These are phyloP conservation scores for Ascochyta fabae DNA, from an alignment of 2,329 filamentous ascomycete genomes.

Conservation along the genomic window DNA sequence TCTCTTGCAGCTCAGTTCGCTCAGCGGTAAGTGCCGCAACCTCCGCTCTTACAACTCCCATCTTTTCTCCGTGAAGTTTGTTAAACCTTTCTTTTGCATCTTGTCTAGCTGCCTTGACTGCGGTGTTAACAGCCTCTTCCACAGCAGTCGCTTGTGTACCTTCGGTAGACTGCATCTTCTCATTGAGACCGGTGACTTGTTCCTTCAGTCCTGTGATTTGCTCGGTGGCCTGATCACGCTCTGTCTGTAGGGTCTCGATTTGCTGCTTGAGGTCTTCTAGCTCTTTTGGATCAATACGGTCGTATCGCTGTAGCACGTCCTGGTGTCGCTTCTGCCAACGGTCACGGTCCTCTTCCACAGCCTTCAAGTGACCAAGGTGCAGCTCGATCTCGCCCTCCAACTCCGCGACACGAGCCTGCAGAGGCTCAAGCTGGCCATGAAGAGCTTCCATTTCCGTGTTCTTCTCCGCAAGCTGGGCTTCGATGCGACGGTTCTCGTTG, in stretches of 20 bases:
- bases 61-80: conserved; percentile 44
- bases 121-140: conserved; percentile 22
- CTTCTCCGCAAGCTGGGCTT: conserved; percentile 77
- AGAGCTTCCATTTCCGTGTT: conserved; percentile 76
- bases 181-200: conserved; percentile 52
- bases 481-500: conserved; percentile 81
- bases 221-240: conserved; percentile 61
- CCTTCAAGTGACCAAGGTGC: conserved; percentile 84
- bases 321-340: conserved; percentile 96
- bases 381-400: conserved; percentile 81
- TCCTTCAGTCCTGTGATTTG: conserved; percentile 58
- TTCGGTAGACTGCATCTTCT: conserved; percentile 53
- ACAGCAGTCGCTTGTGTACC: conserved; percentile 21
- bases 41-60: conserved; percentile 54
- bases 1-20: conserved; percentile 63
- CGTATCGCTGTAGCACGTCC: conserved; percentile 94
- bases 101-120: conserved; percentile 58
- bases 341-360: conserved; percentile 90
- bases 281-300: conserved; percentile 91
- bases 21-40: conserved; percentile 61
- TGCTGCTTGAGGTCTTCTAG: conserved; percentile 86
- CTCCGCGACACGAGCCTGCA: conserved; percentile 80
- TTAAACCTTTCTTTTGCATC: conserved; percentile 66
- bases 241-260: conserved; percentile 62
- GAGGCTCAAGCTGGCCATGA: conserved; percentile 75